A percentile compares a stretch with the other conserved stretches of the same genome.
phyloP scores from a whole-genome alignment of 306 rosid genomes.

The Vachellia collinsii region DNA sequence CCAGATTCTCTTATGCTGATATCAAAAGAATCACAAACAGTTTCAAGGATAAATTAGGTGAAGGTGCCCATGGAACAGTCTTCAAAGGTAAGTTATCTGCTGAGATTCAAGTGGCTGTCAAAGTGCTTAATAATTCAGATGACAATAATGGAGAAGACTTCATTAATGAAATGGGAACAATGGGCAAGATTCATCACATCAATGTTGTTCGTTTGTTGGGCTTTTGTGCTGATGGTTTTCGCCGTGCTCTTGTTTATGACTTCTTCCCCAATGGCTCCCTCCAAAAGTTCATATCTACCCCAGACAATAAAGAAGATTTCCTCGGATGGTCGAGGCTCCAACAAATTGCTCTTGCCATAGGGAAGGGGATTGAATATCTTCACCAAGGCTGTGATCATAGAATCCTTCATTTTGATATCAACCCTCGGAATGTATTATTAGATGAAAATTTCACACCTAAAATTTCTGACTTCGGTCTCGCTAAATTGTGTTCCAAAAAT shows the following conservation, averaged over 20 bases:
- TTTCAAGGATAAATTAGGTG: slow-evolving; percentile 38
- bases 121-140: too few relatives aligned
- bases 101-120: too few relatives aligned
- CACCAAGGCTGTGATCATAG: neutral
- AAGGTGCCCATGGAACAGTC: slow-evolving; percentile 41
- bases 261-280: neutral
- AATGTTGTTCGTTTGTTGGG: neutral
- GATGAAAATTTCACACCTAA: too few relatives aligned
- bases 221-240: slow-evolving; percentile 37
- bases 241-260: slow-evolving; percentile 18
- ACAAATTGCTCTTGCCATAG: neutral
- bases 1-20: slow-evolving; percentile 46
- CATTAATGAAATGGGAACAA: neutral
- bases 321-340: neutral
- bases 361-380: neutral
- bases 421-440: neutral
- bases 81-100: neutral
- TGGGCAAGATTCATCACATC: neutral
- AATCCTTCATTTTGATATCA: neutral
- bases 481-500: too few relatives aligned
- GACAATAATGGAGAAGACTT: too few relatives aligned
- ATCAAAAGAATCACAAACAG: slow-evolving; percentile 48
- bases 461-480: neutral
- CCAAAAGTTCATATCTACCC: neutral
- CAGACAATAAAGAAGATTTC: neutral